Evolutionary conservation across 2,329 filamentous ascomycete genomes (phyloP).

Genomic region (Colletotrichum sp.): DNA sequence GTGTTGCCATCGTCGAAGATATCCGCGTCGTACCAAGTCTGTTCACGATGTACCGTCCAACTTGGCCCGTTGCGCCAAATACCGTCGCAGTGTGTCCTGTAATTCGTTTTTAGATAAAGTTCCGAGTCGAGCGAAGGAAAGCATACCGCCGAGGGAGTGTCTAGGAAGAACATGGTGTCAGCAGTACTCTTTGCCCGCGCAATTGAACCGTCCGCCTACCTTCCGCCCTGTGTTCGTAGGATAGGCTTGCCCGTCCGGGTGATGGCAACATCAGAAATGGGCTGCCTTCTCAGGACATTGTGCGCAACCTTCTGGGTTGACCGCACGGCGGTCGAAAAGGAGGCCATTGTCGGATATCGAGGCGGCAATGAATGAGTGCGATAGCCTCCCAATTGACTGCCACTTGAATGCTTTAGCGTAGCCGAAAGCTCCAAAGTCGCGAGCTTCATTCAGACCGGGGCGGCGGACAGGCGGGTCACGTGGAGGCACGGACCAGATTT

Average conservation of each 20-base stretch:
- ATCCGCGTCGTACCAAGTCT: slow-evolving; percentile 67
- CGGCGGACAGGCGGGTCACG: slow-evolving; percentile 6
- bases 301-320: slow-evolving; percentile 52
- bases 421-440: slow-evolving; percentile 9
- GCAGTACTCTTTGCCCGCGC: not conserved
- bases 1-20: slow-evolving; percentile 23
- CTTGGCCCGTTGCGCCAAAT: slow-evolving; percentile 94
- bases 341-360: slow-evolving; percentile 47
- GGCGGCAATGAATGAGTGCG: slow-evolving; percentile 7
- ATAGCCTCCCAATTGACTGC: slow-evolving; percentile 25
- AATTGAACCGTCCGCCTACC: slow-evolving; percentile 59
- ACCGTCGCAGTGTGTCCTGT: slow-evolving; percentile 94
- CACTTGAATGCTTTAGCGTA: slow-evolving; percentile 2
- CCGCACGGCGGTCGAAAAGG: slow-evolving; percentile 62
- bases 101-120: slow-evolving; percentile 22
- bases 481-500: slow-evolving; percentile 1
- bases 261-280: slow-evolving; percentile 84
- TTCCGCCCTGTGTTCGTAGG: slow-evolving; percentile 85
- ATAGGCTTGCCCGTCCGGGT: slow-evolving; percentile 97
- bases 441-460: slow-evolving; percentile 13
- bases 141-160: slow-evolving; percentile 83
- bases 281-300: slow-evolving; percentile 55
- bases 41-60: slow-evolving; percentile 98
- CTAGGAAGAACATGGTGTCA: slow-evolving; percentile 45
- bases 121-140: not conserved